Evolutionary conservation across 805 yeast genomes (phyloP).

Genomic region (Brettanomyces nanus): DNA sequence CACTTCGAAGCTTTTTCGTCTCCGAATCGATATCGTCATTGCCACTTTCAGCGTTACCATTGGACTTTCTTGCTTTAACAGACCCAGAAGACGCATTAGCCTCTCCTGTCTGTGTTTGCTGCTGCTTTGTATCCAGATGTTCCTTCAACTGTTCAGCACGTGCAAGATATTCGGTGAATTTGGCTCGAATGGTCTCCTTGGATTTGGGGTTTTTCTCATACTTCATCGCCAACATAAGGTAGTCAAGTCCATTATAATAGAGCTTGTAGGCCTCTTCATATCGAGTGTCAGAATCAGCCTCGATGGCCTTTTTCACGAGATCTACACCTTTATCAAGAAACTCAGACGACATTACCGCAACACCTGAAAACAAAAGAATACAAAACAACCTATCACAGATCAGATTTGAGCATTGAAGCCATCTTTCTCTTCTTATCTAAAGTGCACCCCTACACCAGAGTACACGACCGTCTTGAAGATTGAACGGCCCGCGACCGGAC

Average conservation of each 20-base stretch:
- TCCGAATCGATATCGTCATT: conserved; percentile 71
- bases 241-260: conserved; percentile 89
- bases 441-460: no score
- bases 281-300: conserved; percentile 80
- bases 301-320: conserved; percentile 88
- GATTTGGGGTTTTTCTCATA: conserved; percentile 88
- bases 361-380: conserved; percentile 2
- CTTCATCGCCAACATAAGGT: conserved; percentile 90
- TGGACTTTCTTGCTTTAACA: conserved; percentile 42
- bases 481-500: no score
- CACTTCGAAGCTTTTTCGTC: conserved; percentile 82
- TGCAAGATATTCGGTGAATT: conserved; percentile 83
- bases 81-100: conserved; percentile 49
- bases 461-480: no score
- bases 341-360: conserved; percentile 30
- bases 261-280: conserved; percentile 92
- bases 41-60: conserved; percentile 28
- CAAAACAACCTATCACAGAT: no score
- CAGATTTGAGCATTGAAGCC: no score
- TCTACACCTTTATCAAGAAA: conserved; percentile 93
- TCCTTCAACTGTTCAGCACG: conserved; percentile 93
- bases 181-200: conserved; percentile 79
- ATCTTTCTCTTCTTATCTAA: no score
- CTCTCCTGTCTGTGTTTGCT: conserved; percentile 39
- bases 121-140: conserved; percentile 61